Percentiles rank a stretch among this genome's conserved stretches.
These are phyloP conservation scores for Anaeromyces robustus DNA, from an alignment of 192 early-diverging fungal species.

Conservation along the genomic window DNA sequence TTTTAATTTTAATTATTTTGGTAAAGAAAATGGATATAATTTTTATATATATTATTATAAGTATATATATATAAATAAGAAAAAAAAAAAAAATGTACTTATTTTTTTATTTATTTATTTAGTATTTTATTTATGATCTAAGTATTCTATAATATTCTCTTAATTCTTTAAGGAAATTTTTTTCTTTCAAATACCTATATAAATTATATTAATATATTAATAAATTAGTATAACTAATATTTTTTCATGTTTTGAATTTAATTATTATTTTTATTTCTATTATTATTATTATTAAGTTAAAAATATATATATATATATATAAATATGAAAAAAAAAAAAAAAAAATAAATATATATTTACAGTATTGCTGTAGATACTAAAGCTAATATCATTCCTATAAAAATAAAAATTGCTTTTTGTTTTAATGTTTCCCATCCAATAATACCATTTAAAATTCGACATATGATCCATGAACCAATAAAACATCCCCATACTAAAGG, in stretches of 20 bases:
- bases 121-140: conserved; percentile 8
- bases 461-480: conserved; percentile 26
- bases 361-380: not conserved
- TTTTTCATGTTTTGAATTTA: too few species aligned
- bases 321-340: not conserved
- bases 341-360: not conserved
- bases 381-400: conserved; percentile 23
- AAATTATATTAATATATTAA: not conserved
- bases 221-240: conserved; percentile 38
- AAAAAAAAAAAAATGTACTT: too few species aligned
- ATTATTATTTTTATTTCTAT: too few species aligned
- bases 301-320: not conserved
- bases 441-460: conserved; percentile 22
- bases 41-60: too few species aligned
- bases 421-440: conserved; percentile 36
- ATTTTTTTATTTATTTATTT: too few species aligned
- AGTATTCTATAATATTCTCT: conserved; percentile 6
- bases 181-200: conserved; percentile 8
- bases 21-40: too few species aligned
- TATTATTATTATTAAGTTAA: conserved; percentile 7
- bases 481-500: conserved; percentile 23
- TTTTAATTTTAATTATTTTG: too few species aligned
- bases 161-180: conserved; percentile 5
- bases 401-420: conserved; percentile 32
- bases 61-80: too few species aligned